phyloP scores from a whole-genome alignment of 495 filamentous ascomycete species.

The Cudoniella acicularis region DNA sequence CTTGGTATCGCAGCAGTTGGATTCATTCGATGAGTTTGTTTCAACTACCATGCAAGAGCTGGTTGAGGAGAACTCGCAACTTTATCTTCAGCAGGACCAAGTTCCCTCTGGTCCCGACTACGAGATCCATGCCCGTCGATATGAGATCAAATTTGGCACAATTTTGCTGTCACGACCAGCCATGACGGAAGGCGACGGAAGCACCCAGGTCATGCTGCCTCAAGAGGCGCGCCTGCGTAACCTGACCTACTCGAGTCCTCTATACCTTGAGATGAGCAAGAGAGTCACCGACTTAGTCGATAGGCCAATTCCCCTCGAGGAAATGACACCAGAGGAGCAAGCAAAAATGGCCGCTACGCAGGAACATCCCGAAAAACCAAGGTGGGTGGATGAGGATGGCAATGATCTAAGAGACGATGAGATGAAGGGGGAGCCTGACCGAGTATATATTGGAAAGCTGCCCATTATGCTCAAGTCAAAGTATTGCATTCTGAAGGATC shows the following conservation, averaged over 20 bases:
- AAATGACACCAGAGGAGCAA: constrained; percentile 59
- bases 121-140: constrained; percentile 77
- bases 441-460: constrained; percentile 71
- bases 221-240: constrained; percentile 94
- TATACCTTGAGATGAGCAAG: constrained; percentile 82
- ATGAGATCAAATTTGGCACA: constrained; percentile 87
- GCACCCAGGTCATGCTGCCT: constrained; percentile 73
- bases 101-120: constrained; percentile 68
- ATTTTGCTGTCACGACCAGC: constrained; percentile 80
- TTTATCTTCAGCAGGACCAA: constrained; percentile 84
- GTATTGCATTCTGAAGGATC: constrained; percentile 80
- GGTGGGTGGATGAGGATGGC: constrained; percentile 55
- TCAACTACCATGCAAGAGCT: constrained; percentile 88
- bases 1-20: constrained; percentile 93
- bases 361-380: constrained; percentile 46
- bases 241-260: constrained; percentile 87
- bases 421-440: constrained; percentile 39
- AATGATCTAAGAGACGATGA: constrained; percentile 33
- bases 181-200: constrained; percentile 88
- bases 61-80: constrained; percentile 79
- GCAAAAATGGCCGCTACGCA: constrained; percentile 42
- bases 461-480: constrained; percentile 97
- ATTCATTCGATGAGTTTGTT: constrained; percentile 97
- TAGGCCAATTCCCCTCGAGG: constrained; percentile 55
- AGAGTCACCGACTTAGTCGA: constrained; percentile 78